Evolutionary conservation across 2,329 filamentous ascomycete genomes (phyloP).

Genomic region (Zymoseptoria ardabiliae): DNA sequence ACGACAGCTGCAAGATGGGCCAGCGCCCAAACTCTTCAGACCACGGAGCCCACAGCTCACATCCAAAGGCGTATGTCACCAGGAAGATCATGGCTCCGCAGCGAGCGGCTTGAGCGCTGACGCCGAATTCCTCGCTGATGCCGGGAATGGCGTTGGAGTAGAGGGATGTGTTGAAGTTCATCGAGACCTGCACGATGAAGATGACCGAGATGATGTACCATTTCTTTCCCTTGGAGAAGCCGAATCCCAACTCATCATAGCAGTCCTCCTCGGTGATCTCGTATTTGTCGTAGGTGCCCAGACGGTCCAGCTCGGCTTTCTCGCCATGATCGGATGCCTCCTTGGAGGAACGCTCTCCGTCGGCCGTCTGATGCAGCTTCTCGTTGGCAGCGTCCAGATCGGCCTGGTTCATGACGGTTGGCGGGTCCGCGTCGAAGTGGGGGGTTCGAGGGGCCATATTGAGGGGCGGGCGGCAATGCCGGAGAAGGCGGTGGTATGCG

Average conservation of each 20-base stretch:
- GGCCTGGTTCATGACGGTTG: constrained; percentile 22
- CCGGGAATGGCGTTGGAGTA: constrained; percentile 46
- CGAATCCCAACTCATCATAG: constrained; percentile 38
- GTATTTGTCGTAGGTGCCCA: constrained; percentile 37
- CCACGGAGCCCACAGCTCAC: constrained; percentile 48
- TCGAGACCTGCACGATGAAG: constrained; percentile 48
- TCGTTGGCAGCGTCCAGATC: constrained; percentile 24
- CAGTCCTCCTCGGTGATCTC: constrained; percentile 29
- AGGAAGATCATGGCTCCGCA: constrained; percentile 46
- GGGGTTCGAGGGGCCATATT: constrained; percentile 10
- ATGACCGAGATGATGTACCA: constrained; percentile 46
- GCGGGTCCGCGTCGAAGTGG: constrained; percentile 24
- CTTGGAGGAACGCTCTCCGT: constrained; percentile 11
- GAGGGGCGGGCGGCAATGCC: too few species aligned
- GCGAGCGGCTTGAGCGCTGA: constrained; percentile 42
- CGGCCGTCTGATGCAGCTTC: constrained; percentile 19
- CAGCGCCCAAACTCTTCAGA: constrained; percentile 47
- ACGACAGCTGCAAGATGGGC: constrained; percentile 44
- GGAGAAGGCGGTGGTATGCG: background rate
- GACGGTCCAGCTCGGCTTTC: constrained; percentile 22
- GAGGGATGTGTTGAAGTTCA: constrained; percentile 53
- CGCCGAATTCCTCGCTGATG: constrained; percentile 40
- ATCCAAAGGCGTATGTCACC: constrained; percentile 45
- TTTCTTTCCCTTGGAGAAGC: constrained; percentile 42
- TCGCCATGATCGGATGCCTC: constrained; percentile 17